Percentiles rank a stretch among this genome's conserved stretches.
Conservation (phyloP, 2,329 filamentous ascomycete species). For the Colletotrichum sublineola region DNA sequence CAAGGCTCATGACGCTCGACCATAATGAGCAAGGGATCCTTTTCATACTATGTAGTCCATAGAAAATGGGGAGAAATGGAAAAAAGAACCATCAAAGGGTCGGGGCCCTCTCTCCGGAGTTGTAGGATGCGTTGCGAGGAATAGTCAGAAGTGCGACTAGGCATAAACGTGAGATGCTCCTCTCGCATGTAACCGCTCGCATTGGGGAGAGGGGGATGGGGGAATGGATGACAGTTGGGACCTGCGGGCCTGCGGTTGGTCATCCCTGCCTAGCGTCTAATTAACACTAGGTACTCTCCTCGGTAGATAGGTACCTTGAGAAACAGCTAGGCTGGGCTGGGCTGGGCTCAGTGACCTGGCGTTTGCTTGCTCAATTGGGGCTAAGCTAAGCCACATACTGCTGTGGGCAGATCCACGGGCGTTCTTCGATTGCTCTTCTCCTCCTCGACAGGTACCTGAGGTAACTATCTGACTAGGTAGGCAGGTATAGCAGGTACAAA, state of each 20-base stretch:
- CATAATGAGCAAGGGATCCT: background rate
- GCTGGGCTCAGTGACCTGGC: background rate
- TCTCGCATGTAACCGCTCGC: background rate
- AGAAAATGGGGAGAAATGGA: background rate
- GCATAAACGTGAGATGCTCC: background rate
- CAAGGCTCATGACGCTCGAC: slow-evolving; percentile 1
- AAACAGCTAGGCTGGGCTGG: background rate
- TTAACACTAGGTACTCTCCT: no score
- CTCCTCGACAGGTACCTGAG: no score
- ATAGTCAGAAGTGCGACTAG: background rate
- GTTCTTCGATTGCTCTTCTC: background rate
- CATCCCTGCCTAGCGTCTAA: background rate
- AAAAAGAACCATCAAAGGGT: background rate
- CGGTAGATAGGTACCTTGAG: no score
- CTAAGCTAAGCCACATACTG: background rate
- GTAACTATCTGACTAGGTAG: no score
- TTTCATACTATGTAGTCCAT: background rate
- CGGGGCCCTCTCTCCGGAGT: background rate
- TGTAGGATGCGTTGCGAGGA: background rate
- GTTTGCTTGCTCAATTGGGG: background rate
- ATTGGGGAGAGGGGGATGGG: background rate
- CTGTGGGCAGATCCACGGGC: slow-evolving; percentile 3
- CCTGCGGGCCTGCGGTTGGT: background rate
- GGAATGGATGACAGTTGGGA: background rate
- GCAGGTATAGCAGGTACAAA: background rate